These are phyloP conservation scores for Cryptomeria japonica DNA, from an alignment of 75 land plant species.

Conservation along the genomic window DNA sequence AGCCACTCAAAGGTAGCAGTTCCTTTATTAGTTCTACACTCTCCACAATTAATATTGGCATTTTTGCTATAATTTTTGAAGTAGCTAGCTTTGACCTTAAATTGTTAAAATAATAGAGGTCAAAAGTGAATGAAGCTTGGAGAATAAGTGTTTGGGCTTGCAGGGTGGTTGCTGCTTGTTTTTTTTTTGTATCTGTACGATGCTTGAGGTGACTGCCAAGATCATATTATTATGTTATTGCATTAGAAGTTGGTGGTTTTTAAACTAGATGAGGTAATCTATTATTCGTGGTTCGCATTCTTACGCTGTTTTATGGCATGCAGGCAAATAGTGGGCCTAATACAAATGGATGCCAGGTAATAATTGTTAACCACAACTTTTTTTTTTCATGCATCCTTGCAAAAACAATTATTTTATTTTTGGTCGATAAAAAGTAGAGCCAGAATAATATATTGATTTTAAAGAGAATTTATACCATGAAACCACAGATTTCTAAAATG, in stretches of 20 bases:
- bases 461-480: too few relatives aligned
- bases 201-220: not conserved
- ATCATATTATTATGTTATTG: not conserved
- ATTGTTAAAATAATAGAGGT: not conserved
- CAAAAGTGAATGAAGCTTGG: not conserved
- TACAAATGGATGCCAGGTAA: constrained; percentile 95
- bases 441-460: too few relatives aligned
- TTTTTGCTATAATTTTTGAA: not conserved
- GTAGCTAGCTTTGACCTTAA: not conserved
- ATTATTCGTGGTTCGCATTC: not conserved
- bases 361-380: not conserved
- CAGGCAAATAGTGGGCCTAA: constrained; percentile 97
- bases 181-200: not conserved
- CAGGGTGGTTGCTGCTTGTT: constrained; percentile 2
- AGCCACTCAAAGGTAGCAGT: too few relatives aligned
- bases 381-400: not conserved
- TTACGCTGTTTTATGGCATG: constrained; percentile 11
- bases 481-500: too few relatives aligned
- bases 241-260: not conserved
- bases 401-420: not conserved
- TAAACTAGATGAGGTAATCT: not conserved
- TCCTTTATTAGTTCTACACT: too few relatives aligned
- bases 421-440: too few relatives aligned
- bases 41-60: too few relatives aligned
- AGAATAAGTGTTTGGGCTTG: not conserved